Evolutionary conservation across 768 basidiomycete genomes (phyloP).

Genomic region (Arthromyces matolae): DNA sequence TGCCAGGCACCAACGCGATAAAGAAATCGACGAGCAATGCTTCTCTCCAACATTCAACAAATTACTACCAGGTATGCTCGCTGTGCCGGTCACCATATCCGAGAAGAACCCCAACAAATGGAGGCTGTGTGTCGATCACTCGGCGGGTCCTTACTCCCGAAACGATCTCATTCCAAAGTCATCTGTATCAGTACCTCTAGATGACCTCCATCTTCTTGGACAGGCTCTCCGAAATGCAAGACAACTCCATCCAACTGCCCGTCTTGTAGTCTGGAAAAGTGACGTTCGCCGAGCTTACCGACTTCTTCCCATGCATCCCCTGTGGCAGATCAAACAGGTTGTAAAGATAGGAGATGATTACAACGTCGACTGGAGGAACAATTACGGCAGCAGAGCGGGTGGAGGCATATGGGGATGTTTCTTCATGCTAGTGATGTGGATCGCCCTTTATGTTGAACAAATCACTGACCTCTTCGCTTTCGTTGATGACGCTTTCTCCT

Average conservation of each 20-base stretch:
- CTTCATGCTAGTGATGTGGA: slow-evolving; percentile 24
- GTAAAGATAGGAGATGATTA: slow-evolving; percentile 21
- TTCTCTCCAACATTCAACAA: slow-evolving; percentile 15
- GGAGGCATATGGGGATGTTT: too few species aligned
- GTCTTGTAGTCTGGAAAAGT: slow-evolving; percentile 23
- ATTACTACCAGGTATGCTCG: slow-evolving; percentile 24
- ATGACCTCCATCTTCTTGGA: slow-evolving; percentile 7
- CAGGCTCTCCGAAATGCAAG: slow-evolving; percentile 9
- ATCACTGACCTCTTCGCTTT: slow-evolving; percentile 24
- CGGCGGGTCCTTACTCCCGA: slow-evolving; percentile 16
- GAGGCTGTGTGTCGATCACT: slow-evolving; percentile 25
- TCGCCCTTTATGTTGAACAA: slow-evolving; percentile 27
- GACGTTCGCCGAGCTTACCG: slow-evolving; percentile 29
- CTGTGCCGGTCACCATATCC: slow-evolving; percentile 24
- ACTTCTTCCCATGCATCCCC: slow-evolving; percentile 27
- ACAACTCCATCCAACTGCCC: slow-evolving; percentile 18
- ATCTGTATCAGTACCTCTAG: slow-evolving; percentile 7
- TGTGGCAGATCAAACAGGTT: slow-evolving; percentile 32
- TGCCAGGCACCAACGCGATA: slow-evolving; percentile 7
- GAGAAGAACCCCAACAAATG: slow-evolving; percentile 27
- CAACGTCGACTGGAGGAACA: slow-evolving; percentile 25
- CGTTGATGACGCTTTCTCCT: slow-evolving; percentile 16
- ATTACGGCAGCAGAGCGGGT: slow-evolving; percentile 28
- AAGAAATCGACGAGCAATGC: slow-evolving; percentile 14
- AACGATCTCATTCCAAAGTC: slow-evolving; percentile 7